Evolutionary conservation across 2,329 filamentous ascomycete species (phyloP).

Genomic region (Botryotinia globosa): DNA sequence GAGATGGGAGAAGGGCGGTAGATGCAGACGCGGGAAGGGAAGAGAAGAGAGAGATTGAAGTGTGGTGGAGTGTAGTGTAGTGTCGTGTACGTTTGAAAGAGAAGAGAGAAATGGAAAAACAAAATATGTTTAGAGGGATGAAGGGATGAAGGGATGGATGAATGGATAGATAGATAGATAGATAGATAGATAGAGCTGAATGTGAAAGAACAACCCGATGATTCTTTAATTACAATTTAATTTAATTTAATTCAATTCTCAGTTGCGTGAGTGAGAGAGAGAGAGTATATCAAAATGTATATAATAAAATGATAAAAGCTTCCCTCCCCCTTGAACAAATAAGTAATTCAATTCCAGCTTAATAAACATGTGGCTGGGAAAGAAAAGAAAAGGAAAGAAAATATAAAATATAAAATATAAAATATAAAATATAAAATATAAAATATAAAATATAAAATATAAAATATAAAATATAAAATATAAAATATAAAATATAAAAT

Average conservation of each 20-base stretch:
- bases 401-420: too few relatives aligned
- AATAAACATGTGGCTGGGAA: constrained; percentile 21
- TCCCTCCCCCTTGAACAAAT: neutral
- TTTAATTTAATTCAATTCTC: too few relatives aligned
- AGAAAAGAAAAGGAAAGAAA: neutral
- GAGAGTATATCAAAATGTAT: neutral
- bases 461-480: too few relatives aligned
- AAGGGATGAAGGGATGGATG: neutral
- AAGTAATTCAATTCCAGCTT: neutral
- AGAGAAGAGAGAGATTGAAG: neutral
- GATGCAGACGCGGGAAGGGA: neutral
- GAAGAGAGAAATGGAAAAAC: neutral
- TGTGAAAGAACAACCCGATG: too few relatives aligned
- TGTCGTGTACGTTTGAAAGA: neutral
- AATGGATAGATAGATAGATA: too few relatives aligned
- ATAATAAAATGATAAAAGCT: neutral
- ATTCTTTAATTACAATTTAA: too few relatives aligned
- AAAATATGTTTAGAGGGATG: neutral
- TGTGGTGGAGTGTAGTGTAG: neutral
- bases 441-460: too few relatives aligned
- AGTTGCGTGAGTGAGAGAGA: too few relatives aligned
- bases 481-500: too few relatives aligned
- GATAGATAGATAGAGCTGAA: too few relatives aligned
- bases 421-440: too few relatives aligned
- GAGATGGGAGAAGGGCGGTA: neutral